Evolutionary conservation across 164 flowering plant genomes (phyloP), one percentile per base, ranked within the genome.

Genomic region (Macadamia tetraphylla): DNA sequence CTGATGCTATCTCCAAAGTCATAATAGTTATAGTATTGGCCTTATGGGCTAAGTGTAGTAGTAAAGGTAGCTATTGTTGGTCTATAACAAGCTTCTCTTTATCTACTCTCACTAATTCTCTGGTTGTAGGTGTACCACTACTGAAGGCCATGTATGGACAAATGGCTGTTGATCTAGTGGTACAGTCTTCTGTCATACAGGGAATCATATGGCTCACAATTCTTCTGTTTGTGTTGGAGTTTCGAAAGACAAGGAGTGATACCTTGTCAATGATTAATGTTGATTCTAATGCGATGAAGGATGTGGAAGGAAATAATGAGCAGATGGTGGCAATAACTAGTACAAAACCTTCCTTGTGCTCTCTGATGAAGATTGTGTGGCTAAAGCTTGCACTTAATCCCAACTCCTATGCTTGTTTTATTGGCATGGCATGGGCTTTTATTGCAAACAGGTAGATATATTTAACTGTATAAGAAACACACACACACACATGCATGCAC

Each of bases 111-210:
- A 87, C 90, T 0, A 90, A 84, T 51, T 64, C 90, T 18, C 76
- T 90, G 7, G 88, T 88, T 5, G 83, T 90, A 0, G 97, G 97
- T 6, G 90, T 88, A 58, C 97, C 97, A 1, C 31, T 90, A 40
- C 15, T 86, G 55, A 78, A 68, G 55, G 88, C 90, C 74, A 90
- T 90, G 97, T 90, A 88, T 67, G 94, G 90, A 1, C 74, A 32
- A 0, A 9, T 62, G 9, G 90, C 76, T 0, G 87, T 77, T 6
- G 88, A 87, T 65, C 81, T 88, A 29, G 90, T 87, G 2, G 92
- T 87, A 4, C 97, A 90, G 18, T 68, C 80, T 0, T 86, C 87
- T 1, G 82, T 85, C 0, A 52, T 87, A 9, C 97, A 90, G 60
- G 80, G 82, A 1, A 79, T 90, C 46, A 14, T 90, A 0, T 90